Conservation (phyloP, 371 early-diverging fungal species). For the Mortierella sp. region DNA sequence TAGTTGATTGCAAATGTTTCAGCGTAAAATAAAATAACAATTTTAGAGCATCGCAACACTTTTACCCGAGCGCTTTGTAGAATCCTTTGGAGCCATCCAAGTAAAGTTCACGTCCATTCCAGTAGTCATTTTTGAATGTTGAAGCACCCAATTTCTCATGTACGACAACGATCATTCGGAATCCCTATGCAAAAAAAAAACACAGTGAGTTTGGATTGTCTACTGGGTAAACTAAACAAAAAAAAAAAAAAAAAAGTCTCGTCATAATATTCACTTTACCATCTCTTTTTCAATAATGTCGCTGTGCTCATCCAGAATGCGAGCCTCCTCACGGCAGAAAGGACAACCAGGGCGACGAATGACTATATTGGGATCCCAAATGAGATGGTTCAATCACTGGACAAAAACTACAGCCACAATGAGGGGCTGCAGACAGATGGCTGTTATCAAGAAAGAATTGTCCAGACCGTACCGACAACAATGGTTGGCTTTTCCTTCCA, state of each 20-base stretch:
- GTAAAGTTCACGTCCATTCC: slow-evolving; percentile 55
- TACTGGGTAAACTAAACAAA: background rate
- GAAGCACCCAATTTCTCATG: slow-evolving; percentile 59
- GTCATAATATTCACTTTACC: slow-evolving; percentile 17
- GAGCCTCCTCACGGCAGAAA: slow-evolving; percentile 62
- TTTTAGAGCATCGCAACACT: background rate
- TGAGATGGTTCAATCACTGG: background rate
- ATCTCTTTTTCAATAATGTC: slow-evolving; percentile 50
- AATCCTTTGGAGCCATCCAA: slow-evolving; percentile 57
- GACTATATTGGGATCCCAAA: slow-evolving; percentile 12
- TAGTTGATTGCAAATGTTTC: no score
- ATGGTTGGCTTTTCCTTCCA: slow-evolving; percentile 50
- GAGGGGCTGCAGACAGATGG: background rate
- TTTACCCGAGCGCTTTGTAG: slow-evolving; percentile 57
- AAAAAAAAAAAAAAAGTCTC: slow-evolving; percentile 2
- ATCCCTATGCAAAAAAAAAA: slow-evolving; percentile 14
- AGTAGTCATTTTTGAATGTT: slow-evolving; percentile 54
- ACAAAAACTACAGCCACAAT: background rate
- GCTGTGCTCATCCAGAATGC: slow-evolving; percentile 40
- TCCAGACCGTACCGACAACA: slow-evolving; percentile 32
- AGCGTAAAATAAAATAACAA: background rate
- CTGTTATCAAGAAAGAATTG: background rate
- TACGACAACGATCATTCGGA: slow-evolving; percentile 58
- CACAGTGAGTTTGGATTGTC: background rate
- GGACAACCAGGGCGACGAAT: slow-evolving; percentile 62